phyloP scores from a whole-genome alignment of 192 early-diverging fungal genomes.

The Neocallimastix lanati region DNA sequence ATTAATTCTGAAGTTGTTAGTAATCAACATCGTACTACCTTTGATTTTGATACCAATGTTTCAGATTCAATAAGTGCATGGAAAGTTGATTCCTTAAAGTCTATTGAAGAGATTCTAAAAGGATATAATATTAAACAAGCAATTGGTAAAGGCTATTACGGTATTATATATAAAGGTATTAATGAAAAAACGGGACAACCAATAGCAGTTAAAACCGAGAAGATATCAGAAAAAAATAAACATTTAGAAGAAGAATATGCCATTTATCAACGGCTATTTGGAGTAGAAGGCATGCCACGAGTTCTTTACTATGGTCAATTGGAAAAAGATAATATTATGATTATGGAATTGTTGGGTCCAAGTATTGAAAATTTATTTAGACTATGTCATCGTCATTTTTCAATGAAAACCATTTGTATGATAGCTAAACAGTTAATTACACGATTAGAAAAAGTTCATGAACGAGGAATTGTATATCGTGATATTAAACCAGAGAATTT shows the following conservation, averaged over 20 bases:
- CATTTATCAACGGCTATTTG: not conserved
- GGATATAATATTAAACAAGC: not conserved
- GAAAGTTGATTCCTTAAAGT: not conserved
- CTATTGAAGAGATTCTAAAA: not conserved
- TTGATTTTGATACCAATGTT: too few relatives aligned
- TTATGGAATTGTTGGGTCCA: not conserved
- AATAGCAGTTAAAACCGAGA: not conserved
- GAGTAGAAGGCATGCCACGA: not conserved
- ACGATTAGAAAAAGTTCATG: not conserved
- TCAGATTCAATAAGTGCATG: too few relatives aligned
- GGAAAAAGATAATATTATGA: not conserved
- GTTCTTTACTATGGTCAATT: not conserved
- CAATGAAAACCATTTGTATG: not conserved
- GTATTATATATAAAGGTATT: not conserved
- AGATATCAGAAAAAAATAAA: not conserved
- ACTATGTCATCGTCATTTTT: not conserved
- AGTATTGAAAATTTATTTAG: not conserved
- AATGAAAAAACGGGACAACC: not conserved
- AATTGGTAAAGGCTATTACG: not conserved
- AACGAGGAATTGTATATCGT: not conserved
- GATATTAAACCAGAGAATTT: not conserved
- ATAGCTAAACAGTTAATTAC: not conserved
- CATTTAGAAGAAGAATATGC: not conserved
- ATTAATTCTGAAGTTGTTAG: too few relatives aligned
- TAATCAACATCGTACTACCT: too few relatives aligned